These are phyloP conservation scores for Populus pruinosa DNA, from an alignment of 345 rosid species.

Conservation along the genomic window DNA sequence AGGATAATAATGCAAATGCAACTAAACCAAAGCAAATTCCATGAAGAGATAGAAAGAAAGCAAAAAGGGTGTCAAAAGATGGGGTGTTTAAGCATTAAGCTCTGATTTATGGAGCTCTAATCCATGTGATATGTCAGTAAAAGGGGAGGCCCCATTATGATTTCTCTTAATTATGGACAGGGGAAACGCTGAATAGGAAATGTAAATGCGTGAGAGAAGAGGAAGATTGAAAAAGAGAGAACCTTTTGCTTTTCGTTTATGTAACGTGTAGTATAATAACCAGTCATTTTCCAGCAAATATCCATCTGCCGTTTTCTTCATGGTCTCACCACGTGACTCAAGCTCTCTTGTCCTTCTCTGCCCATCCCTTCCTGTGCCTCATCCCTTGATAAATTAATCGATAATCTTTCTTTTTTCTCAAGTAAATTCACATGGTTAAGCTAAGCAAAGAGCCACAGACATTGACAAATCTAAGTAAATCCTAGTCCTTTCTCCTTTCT, in stretches of 20 bases:
- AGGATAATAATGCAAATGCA: neutral
- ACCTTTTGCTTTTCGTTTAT: conserved; percentile 3
- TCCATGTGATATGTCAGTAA: conserved; percentile 22
- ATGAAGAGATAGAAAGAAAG: no score
- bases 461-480: conserved; percentile 28
- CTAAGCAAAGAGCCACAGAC: conserved; percentile 1
- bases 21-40: neutral
- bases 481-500: conserved; percentile 13
- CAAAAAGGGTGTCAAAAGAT: neutral
- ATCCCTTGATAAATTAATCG: neutral
- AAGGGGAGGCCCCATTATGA: conserved; percentile 22
- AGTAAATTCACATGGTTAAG: neutral
- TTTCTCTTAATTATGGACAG: conserved; percentile 18
- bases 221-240: neutral
- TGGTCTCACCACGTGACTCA: conserved; percentile 25
- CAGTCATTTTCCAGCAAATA: conserved; percentile 35
- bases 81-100: conserved; percentile 2
- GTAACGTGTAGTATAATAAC: conserved; percentile 20
- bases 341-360: neutral
- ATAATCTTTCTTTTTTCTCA: neutral
- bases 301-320: conserved; percentile 23
- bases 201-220: neutral
- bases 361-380: neutral
- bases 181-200: neutral
- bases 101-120: conserved; percentile 9